A percentile compares a stretch with the other conserved stretches of the same genome.
These are phyloP conservation scores for Calonectria leucothoes DNA, from an alignment of 2,329 filamentous ascomycete genomes.

Conservation along the genomic window DNA sequence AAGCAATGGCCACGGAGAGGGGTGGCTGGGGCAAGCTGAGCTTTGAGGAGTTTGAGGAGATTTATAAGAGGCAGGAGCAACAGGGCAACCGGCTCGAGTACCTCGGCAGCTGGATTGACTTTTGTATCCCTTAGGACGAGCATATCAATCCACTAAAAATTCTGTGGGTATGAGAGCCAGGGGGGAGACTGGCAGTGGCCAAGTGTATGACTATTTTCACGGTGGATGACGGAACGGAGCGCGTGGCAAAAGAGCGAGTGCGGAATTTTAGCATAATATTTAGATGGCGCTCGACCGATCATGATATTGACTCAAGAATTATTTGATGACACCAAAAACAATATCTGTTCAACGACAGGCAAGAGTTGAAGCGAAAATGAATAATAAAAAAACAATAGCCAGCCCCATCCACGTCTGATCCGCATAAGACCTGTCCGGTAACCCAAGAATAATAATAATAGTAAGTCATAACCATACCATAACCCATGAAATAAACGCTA, in stretches of 20 bases:
- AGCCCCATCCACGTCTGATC: background rate
- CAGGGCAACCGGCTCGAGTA: conserved; percentile 77
- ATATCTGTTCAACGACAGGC: background rate
- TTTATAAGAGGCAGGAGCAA: conserved; percentile 76
- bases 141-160: background rate
- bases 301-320: background rate
- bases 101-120: conserved; percentile 91
- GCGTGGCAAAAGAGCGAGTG: conserved; percentile 11
- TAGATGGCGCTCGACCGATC: background rate
- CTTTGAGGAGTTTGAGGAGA: conserved; percentile 82
- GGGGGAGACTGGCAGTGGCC: background rate
- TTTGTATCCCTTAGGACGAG: conserved; percentile 69
- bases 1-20: conserved; percentile 74
- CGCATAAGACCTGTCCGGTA: background rate
- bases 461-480: background rate
- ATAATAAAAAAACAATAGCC: background rate
- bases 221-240: background rate
- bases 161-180: background rate
- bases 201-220: background rate
- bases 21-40: conserved; percentile 85
- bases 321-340: background rate
- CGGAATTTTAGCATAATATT: conserved; percentile 4
- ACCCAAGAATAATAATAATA: conserved; percentile 7
- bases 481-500: conserved; percentile 2
- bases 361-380: background rate